These are phyloP conservation scores for Paracoccidioides brasiliensis DNA, from an alignment of 2,329 filamentous ascomycete species.

Conservation along the genomic window DNA sequence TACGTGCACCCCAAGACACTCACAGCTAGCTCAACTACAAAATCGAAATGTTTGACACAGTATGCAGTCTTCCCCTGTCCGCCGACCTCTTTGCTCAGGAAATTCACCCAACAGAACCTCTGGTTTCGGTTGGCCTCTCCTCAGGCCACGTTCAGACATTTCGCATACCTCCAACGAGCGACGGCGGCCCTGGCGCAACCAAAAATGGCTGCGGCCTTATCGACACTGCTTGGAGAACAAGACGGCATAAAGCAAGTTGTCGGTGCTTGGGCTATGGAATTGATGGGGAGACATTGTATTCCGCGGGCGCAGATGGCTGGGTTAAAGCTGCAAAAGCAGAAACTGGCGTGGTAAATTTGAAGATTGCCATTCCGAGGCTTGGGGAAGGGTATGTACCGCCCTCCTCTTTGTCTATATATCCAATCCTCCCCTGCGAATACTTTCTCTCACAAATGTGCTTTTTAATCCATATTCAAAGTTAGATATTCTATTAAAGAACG, in stretches of 20 bases:
- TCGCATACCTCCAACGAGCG: constrained; percentile 50
- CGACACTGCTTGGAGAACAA: constrained; percentile 73
- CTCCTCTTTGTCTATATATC: neutral
- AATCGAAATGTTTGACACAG: constrained; percentile 68
- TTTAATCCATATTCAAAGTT: neutral
- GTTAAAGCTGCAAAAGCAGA: constrained; percentile 47
- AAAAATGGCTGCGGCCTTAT: constrained; percentile 60
- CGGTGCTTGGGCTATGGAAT: constrained; percentile 63
- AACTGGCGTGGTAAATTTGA: constrained; percentile 59
- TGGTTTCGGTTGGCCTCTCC: constrained; percentile 75
- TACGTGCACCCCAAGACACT: no score
- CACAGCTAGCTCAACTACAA: neutral
- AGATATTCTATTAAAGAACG: neutral
- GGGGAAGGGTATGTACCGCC: constrained; percentile 28
- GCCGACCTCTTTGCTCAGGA: constrained; percentile 82
- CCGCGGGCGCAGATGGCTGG: constrained; percentile 49
- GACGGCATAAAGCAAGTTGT: constrained; percentile 88
- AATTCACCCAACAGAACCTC: constrained; percentile 68
- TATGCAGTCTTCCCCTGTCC: constrained; percentile 75
- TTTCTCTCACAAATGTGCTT: neutral
- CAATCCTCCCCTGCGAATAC: neutral
- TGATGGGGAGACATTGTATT: constrained; percentile 58
- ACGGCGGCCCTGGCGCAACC: constrained; percentile 35
- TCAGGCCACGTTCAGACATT: constrained; percentile 78
- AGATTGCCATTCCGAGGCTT: constrained; percentile 57